These are phyloP conservation scores for Neurospora pannonica DNA, from an alignment of 495 filamentous ascomycete species.

Conservation along the genomic window DNA sequence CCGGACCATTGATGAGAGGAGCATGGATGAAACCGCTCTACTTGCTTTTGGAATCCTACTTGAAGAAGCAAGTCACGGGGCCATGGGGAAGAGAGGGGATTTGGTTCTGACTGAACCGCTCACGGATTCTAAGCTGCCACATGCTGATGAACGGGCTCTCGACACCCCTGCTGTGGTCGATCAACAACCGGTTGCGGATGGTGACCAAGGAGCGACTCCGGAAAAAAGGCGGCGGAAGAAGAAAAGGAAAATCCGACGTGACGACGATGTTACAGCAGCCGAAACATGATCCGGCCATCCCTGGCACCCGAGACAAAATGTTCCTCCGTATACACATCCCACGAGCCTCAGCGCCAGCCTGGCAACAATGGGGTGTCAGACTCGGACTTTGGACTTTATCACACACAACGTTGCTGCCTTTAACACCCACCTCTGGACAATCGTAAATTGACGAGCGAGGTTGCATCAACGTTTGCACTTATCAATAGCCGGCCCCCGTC, in stretches of 20 bases:
- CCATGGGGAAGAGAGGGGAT: constrained; percentile 62
- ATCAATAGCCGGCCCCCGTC: background rate
- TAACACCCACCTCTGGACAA: background rate
- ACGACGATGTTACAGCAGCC: background rate
- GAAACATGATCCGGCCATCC: background rate
- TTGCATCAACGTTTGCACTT: background rate
- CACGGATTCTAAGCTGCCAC: constrained; percentile 10
- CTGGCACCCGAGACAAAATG: background rate
- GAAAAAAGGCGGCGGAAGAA: background rate
- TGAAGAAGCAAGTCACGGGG: constrained; percentile 60
- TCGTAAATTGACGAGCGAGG: background rate
- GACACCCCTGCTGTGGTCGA: background rate
- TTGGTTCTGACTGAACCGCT: constrained; percentile 63
- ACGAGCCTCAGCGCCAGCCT: background rate
- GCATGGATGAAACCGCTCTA: constrained; percentile 78
- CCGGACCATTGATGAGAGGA: constrained; percentile 42
- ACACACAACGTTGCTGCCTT: background rate
- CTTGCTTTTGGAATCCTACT: constrained; percentile 72
- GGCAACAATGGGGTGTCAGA: background rate
- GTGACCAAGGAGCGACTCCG: background rate
- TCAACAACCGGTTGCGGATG: background rate
- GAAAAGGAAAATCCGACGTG: background rate
- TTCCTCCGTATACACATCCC: background rate
- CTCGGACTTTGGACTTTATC: background rate
- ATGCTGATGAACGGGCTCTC: background rate